Evolutionary conservation across 805 yeast species (phyloP), one percentile per base, ranked within the genome.

Genomic region (Pichia exigua): DNA sequence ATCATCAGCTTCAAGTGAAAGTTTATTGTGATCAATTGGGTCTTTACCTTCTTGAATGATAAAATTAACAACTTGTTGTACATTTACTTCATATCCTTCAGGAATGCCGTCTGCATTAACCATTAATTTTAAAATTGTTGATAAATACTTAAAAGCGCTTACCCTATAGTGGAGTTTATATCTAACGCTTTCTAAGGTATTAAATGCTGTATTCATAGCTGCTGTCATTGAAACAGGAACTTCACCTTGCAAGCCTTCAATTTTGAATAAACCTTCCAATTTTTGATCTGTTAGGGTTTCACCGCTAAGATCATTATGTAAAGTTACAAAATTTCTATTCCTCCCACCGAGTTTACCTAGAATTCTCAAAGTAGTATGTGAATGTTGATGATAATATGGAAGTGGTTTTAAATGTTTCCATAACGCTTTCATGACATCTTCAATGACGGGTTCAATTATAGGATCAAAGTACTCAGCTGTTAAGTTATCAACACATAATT

Each of bases 401-500:
- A 91, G 77, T 1, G 99, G 99, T 61, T 83, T 83, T 58, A 94
- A 69, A 59, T 92, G 94, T 55, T 80, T 83, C 92, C 97, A 94
- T 35, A 94, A 73, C 0, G 97, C 96, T 40, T 85, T 83, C 88
- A 91, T 87, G 1, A 95, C 90, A 59, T 94, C 97, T 54, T 87
- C 95, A 49, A 92, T 83, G 2, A 91, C 97, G 0, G 99, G 98
- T 62, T 91, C 97, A 54, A 94, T 83, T 64, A 94, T 91, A 2
- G 99, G 98, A 61, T 94, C 99, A 66, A 94, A 90, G 66, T 91
- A 94, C 57, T 91, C 96, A 0, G 98, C 95, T 0, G 98, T 95
- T 54, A 94, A 69, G 61, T 95, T 94, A 62, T 94, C 99, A 24
- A 94, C 97, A 64, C 99, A 94, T 8, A 94, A 74, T 64, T 94